These are phyloP conservation scores for Phyllosticta citriasiana DNA, from an alignment of 2,329 filamentous ascomycete species.

Conservation along the genomic window DNA sequence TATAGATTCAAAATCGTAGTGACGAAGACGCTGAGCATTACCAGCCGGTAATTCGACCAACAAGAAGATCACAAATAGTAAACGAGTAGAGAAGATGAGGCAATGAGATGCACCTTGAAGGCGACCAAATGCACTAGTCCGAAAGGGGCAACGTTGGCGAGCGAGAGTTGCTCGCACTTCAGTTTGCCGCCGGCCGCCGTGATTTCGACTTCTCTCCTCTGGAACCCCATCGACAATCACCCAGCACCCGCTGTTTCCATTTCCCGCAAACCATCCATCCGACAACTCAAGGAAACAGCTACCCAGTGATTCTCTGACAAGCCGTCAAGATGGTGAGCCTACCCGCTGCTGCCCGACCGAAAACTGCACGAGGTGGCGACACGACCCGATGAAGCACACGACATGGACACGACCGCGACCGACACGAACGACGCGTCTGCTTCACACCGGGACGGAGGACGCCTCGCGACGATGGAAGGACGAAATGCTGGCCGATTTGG, in stretches of 20 bases:
- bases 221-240: conserved; percentile 19
- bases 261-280: conserved; percentile 24
- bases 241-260: conserved; percentile 23
- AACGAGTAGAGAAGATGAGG: neutral
- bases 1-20: no score
- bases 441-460: conserved; percentile 1
- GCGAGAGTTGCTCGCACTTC: neutral
- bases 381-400: conserved; percentile 22
- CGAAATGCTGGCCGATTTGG: neutral
- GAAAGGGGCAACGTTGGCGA: neutral
- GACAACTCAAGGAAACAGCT: conserved; percentile 20
- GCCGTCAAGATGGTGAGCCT: conserved; percentile 31
- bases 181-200: neutral
- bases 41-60: no score
- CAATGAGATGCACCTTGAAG: neutral
- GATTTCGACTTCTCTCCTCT: neutral
- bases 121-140: neutral
- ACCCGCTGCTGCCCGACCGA: conserved; percentile 11
- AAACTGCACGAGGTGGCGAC: conserved; percentile 8
- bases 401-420: conserved; percentile 14
- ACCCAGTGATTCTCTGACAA: conserved; percentile 22
- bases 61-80: no score
- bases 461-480: conserved; percentile 9
- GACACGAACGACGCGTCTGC: conserved; percentile 5
- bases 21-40: no score